Evolutionary conservation across 2,329 filamentous ascomycete species (phyloP), one percentile per base, ranked within the genome.

Genomic region (Microsporum audouinii): DNA sequence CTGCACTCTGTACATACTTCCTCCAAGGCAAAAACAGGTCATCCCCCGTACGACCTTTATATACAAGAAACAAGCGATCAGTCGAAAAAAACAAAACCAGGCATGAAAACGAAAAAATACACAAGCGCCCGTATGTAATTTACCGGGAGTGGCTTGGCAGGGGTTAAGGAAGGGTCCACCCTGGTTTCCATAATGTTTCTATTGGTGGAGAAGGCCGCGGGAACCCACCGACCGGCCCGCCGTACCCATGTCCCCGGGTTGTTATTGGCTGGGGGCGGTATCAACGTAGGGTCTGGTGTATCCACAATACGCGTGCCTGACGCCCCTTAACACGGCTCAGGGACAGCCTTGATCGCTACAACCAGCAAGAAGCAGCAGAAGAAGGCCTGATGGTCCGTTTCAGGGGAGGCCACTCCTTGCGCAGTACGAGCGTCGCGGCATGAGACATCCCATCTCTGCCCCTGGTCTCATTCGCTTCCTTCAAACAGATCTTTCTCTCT

Each of bases 401-500:
- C 49, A 55, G 49, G 31, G 2, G 5, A 12, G 49, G 49, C 10
- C 17, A n/a, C 27, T n/a, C 29, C 2, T 31, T 55, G 49, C 49
- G 31, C 49, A 34, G 12, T n/a, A 31, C 8, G 8, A 36, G 12
- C 10, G 49, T 55, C 49, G 49, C 49, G 49, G 49, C 49, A 36
- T 55, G 49, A 55, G 49, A 55, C 49, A 55, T 58, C 56, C 36
- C 56, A 39, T 58, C 56, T 58, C 56, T 58, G 56, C 39, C 36
- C 39, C 56, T 58, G 55, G 55, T 57, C 38, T 49, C 56, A n/a
- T 53, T 57, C 62, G 27, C 36, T 60, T 57, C 36, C 45, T 61
- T 36, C 49, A 10, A 49, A 17, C 12, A n/a, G 14, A 34, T 47
- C 17, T 59, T 36, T 49, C 57, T 60, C 47, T 43, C 51, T 60